Base-by-base conservation (phyloP, 495 filamentous ascomycete species). In the Neurospora cerealis region DNA sequence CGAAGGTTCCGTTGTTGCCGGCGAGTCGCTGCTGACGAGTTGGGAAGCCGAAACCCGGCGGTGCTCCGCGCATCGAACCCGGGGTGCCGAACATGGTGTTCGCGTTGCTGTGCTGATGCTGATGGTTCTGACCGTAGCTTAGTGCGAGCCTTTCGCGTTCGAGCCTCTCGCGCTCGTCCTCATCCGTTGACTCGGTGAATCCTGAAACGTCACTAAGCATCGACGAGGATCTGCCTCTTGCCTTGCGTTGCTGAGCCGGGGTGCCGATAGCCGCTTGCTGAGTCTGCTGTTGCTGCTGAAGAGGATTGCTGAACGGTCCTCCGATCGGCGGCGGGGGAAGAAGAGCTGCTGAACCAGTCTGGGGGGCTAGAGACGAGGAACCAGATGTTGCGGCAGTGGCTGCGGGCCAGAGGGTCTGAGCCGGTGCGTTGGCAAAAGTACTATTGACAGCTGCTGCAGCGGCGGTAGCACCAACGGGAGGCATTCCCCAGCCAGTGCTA, bases 191-290 rank as follows among this genome's bases (percentile, higher is more conserved):
- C 77, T 91, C 88, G 0, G 90, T 92, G 78, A 92, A 90, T 62
- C 89, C 89, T 32, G 88, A 90, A 46, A 90, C 82, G 74, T 89
- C 86, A 78, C 88, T 90, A 19, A 91, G 86, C 90, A 92, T 92
- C 28, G 88, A 90, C 10, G 88, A 89, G 11, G 88, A 90, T 40
- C 90, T 86, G 32, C 88, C 90, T 36, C 90, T 80, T 19, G 81
- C 80, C 72, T 83, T 83, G 48, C 73, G 70, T 0, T 73, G 77
- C 48, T 71, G 76, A 8, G 78, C 75, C 32, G 48, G 77, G 76
- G 70, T 79, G 76, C 48, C 73, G 21, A 77, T 76, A 73, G 40
- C 70, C 19, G 69, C 73, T 66, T 66, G 54, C 24, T 66, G 54
- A 34, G 54, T 9, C 5, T 66, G 54, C 28, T 66, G 54, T 34